Conservation (phyloP, 2,329 filamentous ascomycete species). For the Fusarium setosum region DNA sequence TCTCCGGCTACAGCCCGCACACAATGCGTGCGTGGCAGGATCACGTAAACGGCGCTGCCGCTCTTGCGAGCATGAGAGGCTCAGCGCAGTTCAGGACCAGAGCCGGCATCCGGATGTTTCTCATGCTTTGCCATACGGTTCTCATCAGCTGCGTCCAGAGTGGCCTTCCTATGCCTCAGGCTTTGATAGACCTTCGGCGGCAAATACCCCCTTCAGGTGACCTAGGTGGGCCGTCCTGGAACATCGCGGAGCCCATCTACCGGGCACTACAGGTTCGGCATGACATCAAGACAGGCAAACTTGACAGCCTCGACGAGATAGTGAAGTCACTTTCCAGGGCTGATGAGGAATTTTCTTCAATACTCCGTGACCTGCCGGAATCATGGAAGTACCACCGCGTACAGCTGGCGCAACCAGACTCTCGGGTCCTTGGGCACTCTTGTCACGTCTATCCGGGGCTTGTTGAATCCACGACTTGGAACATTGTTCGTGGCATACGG, state of each 20-base stretch:
- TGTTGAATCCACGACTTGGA: slow-evolving; percentile 60
- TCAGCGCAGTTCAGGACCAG: slow-evolving; percentile 57
- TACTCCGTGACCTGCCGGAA: slow-evolving; percentile 52
- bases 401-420: slow-evolving; percentile 52
- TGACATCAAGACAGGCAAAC: slow-evolving; percentile 54
- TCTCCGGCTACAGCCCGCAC: slow-evolving; percentile 58
- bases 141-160: slow-evolving; percentile 64
- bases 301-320: slow-evolving; percentile 50
- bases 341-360: slow-evolving; percentile 55
- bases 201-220: slow-evolving; percentile 52
- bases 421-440: slow-evolving; percentile 53
- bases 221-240: slow-evolving; percentile 54
- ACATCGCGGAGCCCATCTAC: slow-evolving; percentile 58
- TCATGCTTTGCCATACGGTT: slow-evolving; percentile 63
- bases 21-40: slow-evolving; percentile 64
- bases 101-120: slow-evolving; percentile 63
- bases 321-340: slow-evolving; percentile 52
- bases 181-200: slow-evolving; percentile 58
- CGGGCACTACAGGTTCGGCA: slow-evolving; percentile 59
- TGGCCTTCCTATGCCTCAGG: slow-evolving; percentile 59
- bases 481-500: slow-evolving; percentile 57
- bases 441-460: slow-evolving; percentile 61
- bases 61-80: slow-evolving; percentile 62
- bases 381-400: slow-evolving; percentile 57
- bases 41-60: slow-evolving; percentile 64